Base-by-base conservation (phyloP, 805 yeast genomes). In the Metschnikowia hibisci region DNA sequence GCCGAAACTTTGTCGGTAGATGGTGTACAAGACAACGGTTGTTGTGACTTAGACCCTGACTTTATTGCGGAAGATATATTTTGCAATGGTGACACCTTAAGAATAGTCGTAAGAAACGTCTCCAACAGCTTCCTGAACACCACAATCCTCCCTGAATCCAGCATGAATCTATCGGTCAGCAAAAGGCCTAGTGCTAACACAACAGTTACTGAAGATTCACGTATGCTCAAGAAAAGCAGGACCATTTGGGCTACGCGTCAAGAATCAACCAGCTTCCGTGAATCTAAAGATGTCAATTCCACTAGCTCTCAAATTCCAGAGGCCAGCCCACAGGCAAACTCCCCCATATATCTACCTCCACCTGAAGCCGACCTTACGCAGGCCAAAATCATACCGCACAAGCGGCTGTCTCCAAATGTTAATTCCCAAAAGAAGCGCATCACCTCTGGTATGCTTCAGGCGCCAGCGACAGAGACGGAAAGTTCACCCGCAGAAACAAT, bases 41-140 rank as follows among this genome's bases (percentile, higher is more conserved):
- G 74, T 44, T 84, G 90, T 52, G 95, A 87, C 57, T 64, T 87
- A 44, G 96, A 87, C 60, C 90, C 90, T 0, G 95, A 85, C 46
- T 86, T 81, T 50, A 47, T 61, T 2, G 83, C 81, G 0, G 74
- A 73, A 8, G 87, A 84, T 52, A 81, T 85, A 5, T 84, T 87
- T 54, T 38, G 23, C n/a, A 51, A 63, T 12, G 68, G 68, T 4
- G 72, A 66, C 36, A 44, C 60, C 8, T 41, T 70, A 18, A 55
- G 74, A 35, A 61, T 70, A 3, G 46, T 69, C n/a, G 64, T 65
- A n/a, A 48, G 51, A 11, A 64, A 66, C 38, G 45, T 40, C 12
- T 51, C 66, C 31, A 46, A 40, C 23, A 27, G 29, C 15, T 45
- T 43, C 26, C 42, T 41, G 25, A 34, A 29, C 18, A 32, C 50